Evolutionary conservation across 2,329 filamentous ascomycete genomes (phyloP), one percentile per base, ranked within the genome.

Genomic region (Verticillium alfalfae): DNA sequence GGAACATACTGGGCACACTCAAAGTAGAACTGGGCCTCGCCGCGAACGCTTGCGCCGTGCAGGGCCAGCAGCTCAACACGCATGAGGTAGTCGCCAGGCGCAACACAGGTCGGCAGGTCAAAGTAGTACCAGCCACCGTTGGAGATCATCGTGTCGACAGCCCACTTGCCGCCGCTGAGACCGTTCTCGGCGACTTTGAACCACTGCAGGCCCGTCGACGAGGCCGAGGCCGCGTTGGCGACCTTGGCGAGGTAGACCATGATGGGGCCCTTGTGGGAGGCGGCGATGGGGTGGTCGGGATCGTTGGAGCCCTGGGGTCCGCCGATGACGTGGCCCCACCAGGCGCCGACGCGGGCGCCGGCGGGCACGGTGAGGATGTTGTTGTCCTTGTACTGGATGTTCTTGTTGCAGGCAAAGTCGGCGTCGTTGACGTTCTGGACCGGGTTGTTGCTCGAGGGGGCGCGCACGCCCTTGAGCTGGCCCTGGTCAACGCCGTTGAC

Each of bases 141-240:
- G 26, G 57, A 34, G 61, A 69, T 66, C 59, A 69, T 45, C 39
- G 61, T 64, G 61, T 68, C 68, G 22, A 73, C 73, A n/a, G 70
- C 74, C 74, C 74, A 67, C 52, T 58, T 56, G 36, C 62, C 52
- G 38, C 63, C 61, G 34, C 69, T 70, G 37, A 70, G 66, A 15
- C 76, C 75, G 61, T 78, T 74, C 67, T 81, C 76, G 65, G 75
- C 76, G 60, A 84, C 74, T 73, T 85, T 85, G 74, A 84, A 83
- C 81, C 81, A 84, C 36, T 73, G 70, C 7, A 74, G 71, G 34
- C 74, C 73, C 1, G 69, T 67, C 7, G 74, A 69, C 5, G 71
- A 68, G 9, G 78, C 72, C 1, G 72, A 76, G 13, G 76, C 75
- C 1, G 81, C 80, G 61, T 82, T 76, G 63, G 72, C 69, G 18